Evolutionary conservation across 2,329 filamentous ascomycete species (phyloP).

Genomic region (Pseudogymnoascus sp.): DNA sequence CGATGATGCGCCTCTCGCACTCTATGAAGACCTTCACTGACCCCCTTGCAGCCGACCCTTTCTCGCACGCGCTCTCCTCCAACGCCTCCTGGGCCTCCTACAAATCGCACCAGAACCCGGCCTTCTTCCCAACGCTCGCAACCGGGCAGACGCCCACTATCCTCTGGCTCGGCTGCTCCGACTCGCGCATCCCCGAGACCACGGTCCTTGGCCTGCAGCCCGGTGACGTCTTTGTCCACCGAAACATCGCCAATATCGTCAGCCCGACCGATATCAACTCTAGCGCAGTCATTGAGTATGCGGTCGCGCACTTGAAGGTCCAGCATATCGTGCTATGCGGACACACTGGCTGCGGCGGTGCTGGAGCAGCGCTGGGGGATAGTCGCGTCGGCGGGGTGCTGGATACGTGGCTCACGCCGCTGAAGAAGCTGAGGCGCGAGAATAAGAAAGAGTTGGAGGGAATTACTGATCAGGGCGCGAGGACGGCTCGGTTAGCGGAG

Average conservation of each 20-base stretch:
- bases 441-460: slow-evolving; percentile 48
- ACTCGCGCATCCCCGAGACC: slow-evolving; percentile 77
- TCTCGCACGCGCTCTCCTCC: slow-evolving; percentile 53
- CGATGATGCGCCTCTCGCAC: background rate
- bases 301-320: slow-evolving; percentile 62
- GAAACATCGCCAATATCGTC: slow-evolving; percentile 83
- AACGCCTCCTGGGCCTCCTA: slow-evolving; percentile 64
- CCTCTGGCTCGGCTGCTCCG: slow-evolving; percentile 81
- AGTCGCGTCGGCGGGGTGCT: slow-evolving; percentile 43
- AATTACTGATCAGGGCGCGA: slow-evolving; percentile 45
- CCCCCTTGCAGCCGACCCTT: slow-evolving; percentile 41
- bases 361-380: slow-evolving; percentile 47
- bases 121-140: slow-evolving; percentile 60
- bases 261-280: slow-evolving; percentile 66
- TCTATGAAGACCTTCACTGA: background rate
- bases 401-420: slow-evolving; percentile 46
- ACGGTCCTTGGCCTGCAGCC: slow-evolving; percentile 69
- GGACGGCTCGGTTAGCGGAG: slow-evolving; percentile 58
- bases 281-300: slow-evolving; percentile 68
- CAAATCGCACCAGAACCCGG: slow-evolving; percentile 55
- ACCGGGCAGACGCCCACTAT: slow-evolving; percentile 58
- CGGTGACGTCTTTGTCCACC: slow-evolving; percentile 80
- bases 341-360: slow-evolving; percentile 60
- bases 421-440: slow-evolving; percentile 36
- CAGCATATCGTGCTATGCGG: slow-evolving; percentile 63